Base-by-base conservation (phyloP, 805 yeast species). In the Tanozyma kutaoensis region DNA sequence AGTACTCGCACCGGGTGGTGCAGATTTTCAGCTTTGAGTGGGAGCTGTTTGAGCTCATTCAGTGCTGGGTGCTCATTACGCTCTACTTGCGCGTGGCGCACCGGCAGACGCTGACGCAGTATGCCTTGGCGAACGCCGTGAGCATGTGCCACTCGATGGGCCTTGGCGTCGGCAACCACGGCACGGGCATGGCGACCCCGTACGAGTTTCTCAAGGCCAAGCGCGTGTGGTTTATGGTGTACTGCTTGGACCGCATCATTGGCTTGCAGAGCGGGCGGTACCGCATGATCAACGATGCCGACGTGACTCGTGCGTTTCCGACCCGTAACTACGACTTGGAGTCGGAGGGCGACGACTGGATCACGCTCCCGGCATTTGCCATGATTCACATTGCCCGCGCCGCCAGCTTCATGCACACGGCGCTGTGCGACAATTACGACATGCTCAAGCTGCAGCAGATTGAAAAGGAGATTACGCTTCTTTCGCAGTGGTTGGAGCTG, bases 181-280 rank as follows among this genome's bases (percentile, higher is more conserved):
- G 35, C 15, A 27, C 34, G n/a, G 22, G 43, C 14, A 27, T 35
- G 24, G 25, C 56, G 35, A 43, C 57, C 6, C 42, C 50, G 4
- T 58, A 58, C 40, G 75, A 69, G 34, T 41, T 37, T 12, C 31
- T 57, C 9, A 71, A 72, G 38, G 61, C 69, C 1, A 52, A 52
- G 36, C 50, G 76, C 26, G 58, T 72, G 1, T 73, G 67, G 40
- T 72, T 75, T 72, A 35, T 61, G 13, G 66, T 65, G 5, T 73
- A 62, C 37, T 57, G 68, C 1, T 50, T 67, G 49, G 81, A 73
- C 37, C 53, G 72, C 32, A 32, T 70, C 11, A 43, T 69, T 32
- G 69, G 68, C 4, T 46, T 70, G 23, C 76, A 69, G 31, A 54
- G 59, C 21, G 79, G 77, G 1, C 47, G 70, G 24, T 48, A 52